phyloP scores from a whole-genome alignment of 129 eudicot species.

The Flaveria sonorensis region DNA sequence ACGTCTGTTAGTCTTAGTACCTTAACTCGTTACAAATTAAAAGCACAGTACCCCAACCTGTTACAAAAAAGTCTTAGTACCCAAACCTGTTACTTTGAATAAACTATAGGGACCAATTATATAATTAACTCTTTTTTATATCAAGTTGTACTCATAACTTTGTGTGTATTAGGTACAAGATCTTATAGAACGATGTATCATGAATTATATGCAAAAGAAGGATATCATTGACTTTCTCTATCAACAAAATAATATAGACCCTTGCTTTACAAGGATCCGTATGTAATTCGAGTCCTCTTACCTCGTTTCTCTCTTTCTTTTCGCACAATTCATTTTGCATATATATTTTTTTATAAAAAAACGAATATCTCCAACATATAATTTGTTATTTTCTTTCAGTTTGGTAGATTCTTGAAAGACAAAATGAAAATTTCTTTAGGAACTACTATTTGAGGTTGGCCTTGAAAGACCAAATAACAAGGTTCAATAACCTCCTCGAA shows the following conservation, averaged over 20 bases:
- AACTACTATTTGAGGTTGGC: not conserved
- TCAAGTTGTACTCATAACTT: not conserved
- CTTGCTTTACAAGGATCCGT: not conserved
- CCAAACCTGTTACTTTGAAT: too few relatives aligned
- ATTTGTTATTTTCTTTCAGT: not conserved
- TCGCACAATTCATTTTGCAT: not conserved
- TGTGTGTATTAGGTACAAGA: not conserved
- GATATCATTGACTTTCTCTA: not conserved
- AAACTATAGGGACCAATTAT: too few relatives aligned
- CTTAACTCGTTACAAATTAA: too few relatives aligned
- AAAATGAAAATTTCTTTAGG: not conserved
- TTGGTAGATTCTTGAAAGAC: not conserved
- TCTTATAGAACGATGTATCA: not conserved
- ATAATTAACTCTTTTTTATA: too few relatives aligned
- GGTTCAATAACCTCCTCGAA: too few relatives aligned
- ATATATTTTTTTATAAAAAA: too few relatives aligned
- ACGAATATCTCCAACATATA: not conserved
- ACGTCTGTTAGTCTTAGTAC: too few relatives aligned
- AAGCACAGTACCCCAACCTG: too few relatives aligned
- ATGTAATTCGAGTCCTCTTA: not conserved
- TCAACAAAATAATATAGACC: not conserved
- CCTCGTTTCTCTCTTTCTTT: too few relatives aligned
- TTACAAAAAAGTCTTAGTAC: too few relatives aligned
- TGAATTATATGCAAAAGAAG: not conserved
- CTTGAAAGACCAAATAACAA: not conserved